Base-by-base conservation (phyloP, 352 stramenopile genomes). In the Phytophthora parvispora region DNA sequence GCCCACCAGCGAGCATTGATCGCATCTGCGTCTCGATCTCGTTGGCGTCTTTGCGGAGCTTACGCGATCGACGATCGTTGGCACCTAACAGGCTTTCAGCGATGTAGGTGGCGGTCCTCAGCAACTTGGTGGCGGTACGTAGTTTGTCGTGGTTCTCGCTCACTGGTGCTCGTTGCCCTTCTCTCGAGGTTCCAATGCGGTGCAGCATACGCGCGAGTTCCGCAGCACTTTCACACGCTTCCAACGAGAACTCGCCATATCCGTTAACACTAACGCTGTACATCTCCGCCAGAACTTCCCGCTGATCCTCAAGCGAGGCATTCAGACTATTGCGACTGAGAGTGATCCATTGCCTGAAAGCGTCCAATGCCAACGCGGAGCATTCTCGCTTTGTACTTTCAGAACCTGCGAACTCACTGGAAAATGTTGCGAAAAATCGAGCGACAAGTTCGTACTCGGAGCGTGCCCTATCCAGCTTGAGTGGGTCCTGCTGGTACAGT, bases 231-330 rank as follows among this genome's bases (percentile, higher is more conserved):
- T 90, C 83, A 15, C 75, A 83, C 7, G 83, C 74, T 28, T 94
- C 83, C 1, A 92, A 47, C 47, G 83, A 87, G 47, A 88, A 92
- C 50, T 92, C 83, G 9, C 86, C 84, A 43, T 82, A 92, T 3
- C 86, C 86, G 16, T 84, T 74, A 0, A 82, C 66, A 6, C 78
- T 77, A 1, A 79, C 72, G 20, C 67, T 50, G 28, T 88, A 56
- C 57, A 92, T 82, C 58, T 84, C 78, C 10, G 63, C 29, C 0
- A 85, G 60, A n/a, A 91, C 74, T 28, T 64, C 34, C 20, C 65
- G 64, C 28, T 78, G 69, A 15, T 85, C 72, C 8, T 90, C 72
- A 1, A 84, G 72, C 18, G 80, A 69, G 1, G 60, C 47, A 27
- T 24, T 64, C 2, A 18, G 18, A 31, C 47, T 12, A 31, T 45